Evolutionary conservation across 257 asterid species (phyloP), one percentile per base, ranked within the genome.

Genomic region (Solanum peruvianum): DNA sequence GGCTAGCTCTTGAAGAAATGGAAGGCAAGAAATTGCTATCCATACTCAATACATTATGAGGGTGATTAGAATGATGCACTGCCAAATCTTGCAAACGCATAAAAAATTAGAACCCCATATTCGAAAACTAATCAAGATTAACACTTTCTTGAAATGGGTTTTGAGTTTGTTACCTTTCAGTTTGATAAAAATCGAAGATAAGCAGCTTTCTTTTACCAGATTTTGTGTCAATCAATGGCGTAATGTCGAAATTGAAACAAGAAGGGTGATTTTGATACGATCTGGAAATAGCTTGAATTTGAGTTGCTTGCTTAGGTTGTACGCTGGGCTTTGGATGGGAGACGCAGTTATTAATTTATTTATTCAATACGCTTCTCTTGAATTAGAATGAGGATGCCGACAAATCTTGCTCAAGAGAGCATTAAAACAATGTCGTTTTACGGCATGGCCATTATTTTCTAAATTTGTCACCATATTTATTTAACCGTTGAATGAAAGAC

Each of bases 1-100:
- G 87, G 78, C 67, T 89, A 25, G 90, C 90, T 87, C 93, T 88
- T 20, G 49, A 85, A 9, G 94, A 91, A 66, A 91, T 25, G 29
- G 91, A 70, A 20, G 88, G 88, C 66, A 31, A 86, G 62, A 67
- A 85, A 85, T 90, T 87, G 4, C 69, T 87, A 5, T 90, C 94
- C 93, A 90, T 92, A 71, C 52, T 77, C 72, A 85, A 71, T 71
- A 52, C 82, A 85, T 49, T 20, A 25, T 70, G 67, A 41, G 45
- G 27, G 29, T 83, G 45, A 45, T 60, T 15, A 39, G 29, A 42
- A 25, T 77, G 62, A n/a, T 25, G 39, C 14, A 42, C 52, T 31
- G 49, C 9, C 9, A 31, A 64, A 64, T 49, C 86, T 25, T 25
- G n/a, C 27, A 60, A 56, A 83, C 27, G 52, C 45, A 83, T 35